These are phyloP conservation scores for Ceratocystis diversiconidia DNA, from an alignment of 2,329 filamentous ascomycete genomes.

Conservation along the genomic window DNA sequence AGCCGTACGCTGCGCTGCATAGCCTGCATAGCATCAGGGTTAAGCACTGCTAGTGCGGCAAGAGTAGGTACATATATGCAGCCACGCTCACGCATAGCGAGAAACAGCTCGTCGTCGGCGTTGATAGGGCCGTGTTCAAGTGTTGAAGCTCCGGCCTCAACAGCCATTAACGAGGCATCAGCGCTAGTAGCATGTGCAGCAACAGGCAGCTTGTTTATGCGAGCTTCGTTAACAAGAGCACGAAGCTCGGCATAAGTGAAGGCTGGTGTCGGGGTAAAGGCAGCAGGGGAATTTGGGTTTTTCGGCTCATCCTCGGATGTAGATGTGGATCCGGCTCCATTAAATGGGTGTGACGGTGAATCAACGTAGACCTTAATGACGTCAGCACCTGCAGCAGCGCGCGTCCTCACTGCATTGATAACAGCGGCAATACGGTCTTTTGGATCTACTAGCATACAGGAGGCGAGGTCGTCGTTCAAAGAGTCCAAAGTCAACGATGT, in stretches of 20 bases:
- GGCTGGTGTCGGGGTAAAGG: conserved; percentile 25
- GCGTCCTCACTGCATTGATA: conserved; percentile 32
- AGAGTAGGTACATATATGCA: conserved; percentile 41
- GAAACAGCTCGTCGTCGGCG: conserved; percentile 29
- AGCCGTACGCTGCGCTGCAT: conserved; percentile 30
- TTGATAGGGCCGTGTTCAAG: conserved; percentile 33
- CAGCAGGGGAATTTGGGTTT: conserved; percentile 20
- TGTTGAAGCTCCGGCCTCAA: conserved; percentile 32
- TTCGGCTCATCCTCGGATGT: conserved; percentile 27
- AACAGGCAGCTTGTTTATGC: conserved; percentile 29
- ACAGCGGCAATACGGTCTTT: conserved; percentile 36
- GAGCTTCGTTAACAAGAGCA: conserved; percentile 35
- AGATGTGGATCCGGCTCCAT: conserved; percentile 27
- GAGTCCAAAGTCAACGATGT: conserved; percentile 33
- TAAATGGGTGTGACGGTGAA: conserved; percentile 32
- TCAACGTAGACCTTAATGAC: conserved; percentile 40
- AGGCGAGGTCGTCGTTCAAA: background rate
- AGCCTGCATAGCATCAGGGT: conserved; percentile 21
- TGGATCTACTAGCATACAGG: conserved; percentile 23
- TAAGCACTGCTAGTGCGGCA: conserved; percentile 29
- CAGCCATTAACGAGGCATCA: conserved; percentile 32
- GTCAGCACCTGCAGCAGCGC: conserved; percentile 35
- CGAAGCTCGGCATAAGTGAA: conserved; percentile 37
- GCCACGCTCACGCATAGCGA: conserved; percentile 30
- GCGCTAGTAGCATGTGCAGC: conserved; percentile 31